Evolutionary conservation across 495 filamentous ascomycete genomes (phyloP).

Genomic region (Talaromyces stipitatus): DNA sequence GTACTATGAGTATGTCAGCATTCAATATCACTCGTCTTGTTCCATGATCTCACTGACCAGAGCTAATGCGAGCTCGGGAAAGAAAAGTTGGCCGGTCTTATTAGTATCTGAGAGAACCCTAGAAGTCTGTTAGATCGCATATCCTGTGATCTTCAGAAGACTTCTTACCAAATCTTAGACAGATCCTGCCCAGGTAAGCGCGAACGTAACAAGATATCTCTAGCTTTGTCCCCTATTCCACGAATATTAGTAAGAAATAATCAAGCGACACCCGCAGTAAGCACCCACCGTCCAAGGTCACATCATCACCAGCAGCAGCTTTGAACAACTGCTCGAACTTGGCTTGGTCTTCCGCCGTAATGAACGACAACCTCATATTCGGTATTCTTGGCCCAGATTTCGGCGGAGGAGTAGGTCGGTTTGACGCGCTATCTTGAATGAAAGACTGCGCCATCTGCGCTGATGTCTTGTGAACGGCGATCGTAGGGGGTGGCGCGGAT

Average conservation of each 20-base stretch:
- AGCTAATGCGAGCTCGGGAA: conserved; percentile 94
- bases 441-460: conserved; percentile 83
- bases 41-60: conserved; percentile 43
- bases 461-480: conserved; percentile 54
- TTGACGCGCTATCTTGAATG: conserved; percentile 36
- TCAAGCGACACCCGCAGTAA: background rate
- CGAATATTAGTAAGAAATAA: conserved; percentile 12
- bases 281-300: conserved; percentile 68
- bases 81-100: conserved; percentile 90
- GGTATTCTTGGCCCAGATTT: conserved; percentile 68
- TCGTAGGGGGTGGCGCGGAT: conserved; percentile 25
- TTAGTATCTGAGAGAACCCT: conserved; percentile 97
- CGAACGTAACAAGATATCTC: conserved; percentile 80
- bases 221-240: conserved; percentile 65
- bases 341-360: conserved; percentile 90
- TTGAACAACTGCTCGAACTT: conserved; percentile 99
- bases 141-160: conserved; percentile 4
- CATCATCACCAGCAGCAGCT: conserved; percentile 80
- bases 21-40: background rate
- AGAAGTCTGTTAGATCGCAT: background rate
- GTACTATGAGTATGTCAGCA: conserved; percentile 36
- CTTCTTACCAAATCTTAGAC: conserved; percentile 74
- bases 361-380: conserved; percentile 91
- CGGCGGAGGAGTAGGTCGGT: conserved; percentile 42
- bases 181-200: conserved; percentile 74